phyloP scores from a whole-genome alignment of 495 filamentous ascomycete genomes.

The Aspergillus baeticus region DNA sequence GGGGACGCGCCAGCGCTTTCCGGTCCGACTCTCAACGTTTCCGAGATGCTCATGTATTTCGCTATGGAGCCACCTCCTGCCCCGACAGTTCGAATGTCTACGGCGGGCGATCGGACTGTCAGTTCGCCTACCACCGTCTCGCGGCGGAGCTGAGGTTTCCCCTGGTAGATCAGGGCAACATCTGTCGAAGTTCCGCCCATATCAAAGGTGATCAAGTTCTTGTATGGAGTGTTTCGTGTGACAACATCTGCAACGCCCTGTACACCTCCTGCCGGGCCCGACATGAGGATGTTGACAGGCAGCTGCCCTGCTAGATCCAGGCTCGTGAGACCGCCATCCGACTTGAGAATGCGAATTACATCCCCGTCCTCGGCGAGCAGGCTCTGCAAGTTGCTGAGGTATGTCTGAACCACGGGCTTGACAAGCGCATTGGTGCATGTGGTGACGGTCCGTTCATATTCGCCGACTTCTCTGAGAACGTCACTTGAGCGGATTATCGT shows the following conservation, averaged over 20 bases:
- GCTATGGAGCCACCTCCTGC: slow-evolving; percentile 50
- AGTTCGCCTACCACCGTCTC: slow-evolving; percentile 46
- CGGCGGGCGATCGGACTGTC: slow-evolving; percentile 46
- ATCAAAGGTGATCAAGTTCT: slow-evolving; percentile 51
- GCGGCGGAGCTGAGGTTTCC: slow-evolving; percentile 44
- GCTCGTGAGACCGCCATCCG: slow-evolving; percentile 48
- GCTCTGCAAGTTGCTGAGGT: slow-evolving; percentile 38
- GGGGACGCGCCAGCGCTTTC: slow-evolving; percentile 49
- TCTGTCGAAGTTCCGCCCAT: slow-evolving; percentile 54
- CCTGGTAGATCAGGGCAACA: slow-evolving; percentile 45
- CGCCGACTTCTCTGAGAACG: slow-evolving; percentile 48
- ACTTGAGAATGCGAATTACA: slow-evolving; percentile 48
- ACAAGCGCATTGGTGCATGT: slow-evolving; percentile 51
- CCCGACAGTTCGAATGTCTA: slow-evolving; percentile 50
- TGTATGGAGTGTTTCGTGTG: slow-evolving; percentile 43
- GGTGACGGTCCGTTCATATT: slow-evolving; percentile 53
- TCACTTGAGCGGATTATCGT: slow-evolving; percentile 45
- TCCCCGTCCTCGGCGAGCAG: slow-evolving; percentile 37
- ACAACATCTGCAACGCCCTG: slow-evolving; percentile 47
- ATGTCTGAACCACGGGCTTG: slow-evolving; percentile 47
- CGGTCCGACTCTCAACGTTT: slow-evolving; percentile 48
- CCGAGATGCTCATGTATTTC: slow-evolving; percentile 44
- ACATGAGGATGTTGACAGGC: slow-evolving; percentile 50
- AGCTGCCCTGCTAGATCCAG: slow-evolving; percentile 41
- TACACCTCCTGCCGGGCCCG: slow-evolving; percentile 49